phyloP scores from a whole-genome alignment of 2,329 filamentous ascomycete genomes.

The Cytospora leucostoma region DNA sequence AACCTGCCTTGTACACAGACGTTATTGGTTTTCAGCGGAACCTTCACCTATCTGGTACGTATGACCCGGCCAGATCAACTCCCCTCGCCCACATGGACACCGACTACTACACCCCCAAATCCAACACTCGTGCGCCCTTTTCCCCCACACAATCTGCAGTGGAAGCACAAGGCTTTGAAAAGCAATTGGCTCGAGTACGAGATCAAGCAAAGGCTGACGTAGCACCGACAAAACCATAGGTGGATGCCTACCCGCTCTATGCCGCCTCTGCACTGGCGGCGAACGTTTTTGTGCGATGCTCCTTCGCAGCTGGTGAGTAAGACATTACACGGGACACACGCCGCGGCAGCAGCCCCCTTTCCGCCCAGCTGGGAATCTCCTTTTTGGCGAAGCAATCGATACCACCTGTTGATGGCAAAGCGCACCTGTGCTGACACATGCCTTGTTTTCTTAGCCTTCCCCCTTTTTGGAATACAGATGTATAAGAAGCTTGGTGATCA shows the following conservation, averaged over 20 bases:
- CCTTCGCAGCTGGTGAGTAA: constrained; percentile 58
- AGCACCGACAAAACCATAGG: constrained; percentile 41
- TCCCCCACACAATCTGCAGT: constrained; percentile 8
- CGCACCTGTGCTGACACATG: constrained; percentile 8
- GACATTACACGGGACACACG: constrained; percentile 9
- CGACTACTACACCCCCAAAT: background rate
- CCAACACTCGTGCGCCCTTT: constrained; percentile 9
- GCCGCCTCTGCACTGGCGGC: constrained; percentile 79
- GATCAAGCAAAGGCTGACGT: constrained; percentile 30
- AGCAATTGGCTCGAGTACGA: constrained; percentile 33
- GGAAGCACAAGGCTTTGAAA: background rate
- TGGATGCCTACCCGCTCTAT: constrained; percentile 75
- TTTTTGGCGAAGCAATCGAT: constrained; percentile 3
- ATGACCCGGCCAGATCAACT: background rate
- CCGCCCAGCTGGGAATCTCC: constrained; percentile 31
- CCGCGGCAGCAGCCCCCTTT: constrained; percentile 21
- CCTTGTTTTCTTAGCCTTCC: constrained; percentile 63
- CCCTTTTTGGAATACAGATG: constrained; percentile 74
- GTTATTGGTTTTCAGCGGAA: constrained; percentile 76
- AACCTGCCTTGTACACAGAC: constrained; percentile 60
- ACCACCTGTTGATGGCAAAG: background rate
- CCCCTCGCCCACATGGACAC: background rate
- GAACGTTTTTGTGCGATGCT: constrained; percentile 76
- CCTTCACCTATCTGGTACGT: constrained; percentile 84
- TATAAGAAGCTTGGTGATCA: constrained; percentile 69